Evolutionary conservation across 2,329 filamentous ascomycete species (phyloP).

Genomic region (Leptographium lundbergii): DNA sequence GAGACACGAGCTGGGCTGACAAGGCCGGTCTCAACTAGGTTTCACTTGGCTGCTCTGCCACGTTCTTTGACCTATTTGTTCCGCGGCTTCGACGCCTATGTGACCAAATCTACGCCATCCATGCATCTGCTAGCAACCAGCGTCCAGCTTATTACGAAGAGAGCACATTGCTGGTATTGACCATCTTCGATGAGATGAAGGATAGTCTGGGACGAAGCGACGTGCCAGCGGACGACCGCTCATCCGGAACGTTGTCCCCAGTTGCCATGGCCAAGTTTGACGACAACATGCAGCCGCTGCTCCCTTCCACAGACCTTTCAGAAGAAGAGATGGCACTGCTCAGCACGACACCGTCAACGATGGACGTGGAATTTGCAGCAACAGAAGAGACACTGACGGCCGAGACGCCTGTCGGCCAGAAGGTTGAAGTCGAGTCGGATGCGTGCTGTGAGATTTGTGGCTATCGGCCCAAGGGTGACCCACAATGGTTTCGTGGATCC

Average conservation of each 20-base stretch:
- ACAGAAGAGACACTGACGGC: not conserved
- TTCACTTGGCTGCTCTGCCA: constrained; percentile 19
- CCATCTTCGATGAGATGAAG: constrained; percentile 7
- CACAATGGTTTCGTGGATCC: constrained; percentile 45
- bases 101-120: constrained; percentile 28
- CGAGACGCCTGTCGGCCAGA: not conserved
- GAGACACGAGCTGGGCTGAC: not conserved
- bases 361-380: no score
- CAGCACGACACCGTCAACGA: not conserved
- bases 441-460: constrained; percentile 38
- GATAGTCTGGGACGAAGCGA: not conserved
- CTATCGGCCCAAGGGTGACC: constrained; percentile 42
- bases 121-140: constrained; percentile 16
- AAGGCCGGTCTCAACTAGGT: constrained; percentile 15
- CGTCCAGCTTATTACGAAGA: constrained; percentile 29
- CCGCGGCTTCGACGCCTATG: constrained; percentile 28
- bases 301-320: not conserved
- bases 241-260: not conserved
- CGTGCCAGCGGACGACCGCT: not conserved
- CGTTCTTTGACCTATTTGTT: constrained; percentile 29
- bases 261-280: not conserved
- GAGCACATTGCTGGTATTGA: constrained; percentile 27
- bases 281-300: not conserved
- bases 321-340: not conserved
- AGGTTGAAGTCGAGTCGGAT: constrained; percentile 23